phyloP scores from a whole-genome alignment of 495 filamentous ascomycete genomes.

The Penicillium goetzii region DNA sequence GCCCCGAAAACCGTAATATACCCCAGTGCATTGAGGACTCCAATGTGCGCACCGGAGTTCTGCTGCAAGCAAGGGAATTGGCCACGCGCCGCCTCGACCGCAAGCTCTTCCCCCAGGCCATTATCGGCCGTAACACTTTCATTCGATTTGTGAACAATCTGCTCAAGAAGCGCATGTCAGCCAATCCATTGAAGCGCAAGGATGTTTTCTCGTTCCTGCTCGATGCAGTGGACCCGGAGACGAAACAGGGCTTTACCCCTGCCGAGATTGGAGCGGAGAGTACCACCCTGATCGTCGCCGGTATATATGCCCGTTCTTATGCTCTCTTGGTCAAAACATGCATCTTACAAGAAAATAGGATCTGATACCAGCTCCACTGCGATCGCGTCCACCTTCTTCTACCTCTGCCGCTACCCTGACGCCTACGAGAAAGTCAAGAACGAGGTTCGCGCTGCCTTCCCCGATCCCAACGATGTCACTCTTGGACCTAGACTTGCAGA shows the following conservation, averaged over 20 bases:
- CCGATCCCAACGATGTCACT: slow-evolving; percentile 11
- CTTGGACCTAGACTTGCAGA: slow-evolving; percentile 46
- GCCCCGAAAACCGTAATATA: slow-evolving; percentile 21
- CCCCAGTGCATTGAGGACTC: slow-evolving; percentile 22
- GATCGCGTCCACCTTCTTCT: slow-evolving; percentile 51
- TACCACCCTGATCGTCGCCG: slow-evolving; percentile 48
- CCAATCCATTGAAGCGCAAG: slow-evolving; percentile 37
- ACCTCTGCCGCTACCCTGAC: slow-evolving; percentile 48
- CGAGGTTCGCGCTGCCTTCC: slow-evolving; percentile 49
- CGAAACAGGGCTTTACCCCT: slow-evolving; percentile 56
- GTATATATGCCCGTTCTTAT: slow-evolving; percentile 3
- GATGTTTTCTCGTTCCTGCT: slow-evolving; percentile 68
- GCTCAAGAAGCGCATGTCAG: slow-evolving; percentile 40
- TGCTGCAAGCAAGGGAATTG: slow-evolving; percentile 1
- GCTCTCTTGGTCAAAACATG: neutral
- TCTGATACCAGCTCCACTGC: slow-evolving; percentile 25
- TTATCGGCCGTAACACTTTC: slow-evolving; percentile 24
- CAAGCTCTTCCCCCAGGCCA: neutral
- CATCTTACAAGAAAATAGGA: slow-evolving; percentile 9
- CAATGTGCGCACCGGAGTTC: slow-evolving; percentile 19
- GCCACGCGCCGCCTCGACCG: slow-evolving; percentile 7
- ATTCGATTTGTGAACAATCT: slow-evolving; percentile 46
- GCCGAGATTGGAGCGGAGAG: slow-evolving; percentile 62
- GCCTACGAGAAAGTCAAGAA: slow-evolving; percentile 34
- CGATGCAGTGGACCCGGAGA: slow-evolving; percentile 61